Evolutionary conservation across 768 basidiomycete species (phyloP).

Genomic region (Leccinum rimulosum): DNA sequence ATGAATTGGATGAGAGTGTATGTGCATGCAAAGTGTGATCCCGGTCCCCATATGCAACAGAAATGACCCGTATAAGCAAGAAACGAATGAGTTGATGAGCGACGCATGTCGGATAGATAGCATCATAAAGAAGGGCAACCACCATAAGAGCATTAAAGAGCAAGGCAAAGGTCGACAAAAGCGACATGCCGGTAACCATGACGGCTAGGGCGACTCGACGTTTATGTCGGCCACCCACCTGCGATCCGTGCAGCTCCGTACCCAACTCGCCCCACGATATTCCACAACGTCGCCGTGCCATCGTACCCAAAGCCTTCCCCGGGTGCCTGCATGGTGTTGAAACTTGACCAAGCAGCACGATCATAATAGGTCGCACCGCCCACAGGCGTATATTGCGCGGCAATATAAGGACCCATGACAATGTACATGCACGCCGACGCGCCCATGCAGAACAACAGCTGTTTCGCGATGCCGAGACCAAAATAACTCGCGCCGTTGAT

Average conservation of each 20-base stretch:
- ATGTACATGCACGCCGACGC: conserved; percentile 62
- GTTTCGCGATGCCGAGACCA: conserved; percentile 38
- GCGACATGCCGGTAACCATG: neutral
- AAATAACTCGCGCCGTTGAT: conserved; percentile 22
- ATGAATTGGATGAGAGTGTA: conserved; percentile 1
- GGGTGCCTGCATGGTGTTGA: conserved; percentile 65
- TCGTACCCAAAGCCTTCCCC: conserved; percentile 71
- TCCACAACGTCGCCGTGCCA: conserved; percentile 63
- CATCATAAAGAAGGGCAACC: conserved; percentile 14
- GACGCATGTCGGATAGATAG: conserved; percentile 13
- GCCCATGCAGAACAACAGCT: conserved; percentile 57
- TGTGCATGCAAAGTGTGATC: conserved; percentile 9
- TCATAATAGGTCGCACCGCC: conserved; percentile 77
- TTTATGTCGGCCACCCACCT: conserved; percentile 75
- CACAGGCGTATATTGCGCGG: conserved; percentile 52
- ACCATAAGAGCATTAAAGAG: conserved; percentile 18
- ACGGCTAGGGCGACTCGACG: neutral
- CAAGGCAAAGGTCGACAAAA: neutral
- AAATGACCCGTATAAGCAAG: neutral
- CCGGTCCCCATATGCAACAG: conserved; percentile 13
- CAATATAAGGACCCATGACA: conserved; percentile 55
- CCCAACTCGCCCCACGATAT: conserved; percentile 65
- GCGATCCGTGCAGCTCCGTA: conserved; percentile 75
- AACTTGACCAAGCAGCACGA: conserved; percentile 74
- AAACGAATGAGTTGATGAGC: conserved; percentile 9